Conservation (phyloP, 345 rosid species). For the Salix udensis region DNA sequence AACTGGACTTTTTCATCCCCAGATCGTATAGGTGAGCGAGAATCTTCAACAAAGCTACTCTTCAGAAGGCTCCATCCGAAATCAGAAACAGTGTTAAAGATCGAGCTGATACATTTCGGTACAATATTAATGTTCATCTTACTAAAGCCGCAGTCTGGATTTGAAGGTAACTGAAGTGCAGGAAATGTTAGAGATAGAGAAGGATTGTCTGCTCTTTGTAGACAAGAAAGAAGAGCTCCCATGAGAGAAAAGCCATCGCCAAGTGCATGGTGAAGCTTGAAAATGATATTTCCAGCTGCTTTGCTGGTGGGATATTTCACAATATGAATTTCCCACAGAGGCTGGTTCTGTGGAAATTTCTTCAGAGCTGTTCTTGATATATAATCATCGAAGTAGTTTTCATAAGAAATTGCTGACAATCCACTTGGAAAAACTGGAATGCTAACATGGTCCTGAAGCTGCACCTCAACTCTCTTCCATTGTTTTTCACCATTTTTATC, state of each 20-base stretch:
- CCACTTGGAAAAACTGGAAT: slow-evolving; percentile 30
- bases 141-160: not conserved
- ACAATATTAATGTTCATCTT: not conserved
- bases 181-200: slow-evolving; percentile 44
- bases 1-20: slow-evolving; percentile 33
- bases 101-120: slow-evolving; percentile 7
- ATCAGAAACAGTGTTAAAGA: slow-evolving; percentile 28
- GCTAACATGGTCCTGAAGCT: slow-evolving; percentile 32
- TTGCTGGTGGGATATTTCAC: slow-evolving; percentile 39
- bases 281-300: slow-evolving; percentile 32
- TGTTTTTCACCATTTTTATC: slow-evolving; percentile 27
- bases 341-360: slow-evolving; percentile 36
- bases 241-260: slow-evolving; percentile 56
- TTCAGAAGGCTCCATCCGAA: slow-evolving; percentile 40
- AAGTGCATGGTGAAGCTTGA: slow-evolving; percentile 67
- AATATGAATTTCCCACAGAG: slow-evolving; percentile 54
- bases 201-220: slow-evolving; percentile 47
- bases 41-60: slow-evolving; percentile 41
- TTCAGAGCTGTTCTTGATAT: slow-evolving; percentile 28
- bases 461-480: slow-evolving; percentile 42
- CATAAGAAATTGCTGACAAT: slow-evolving; percentile 31
- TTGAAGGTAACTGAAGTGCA: not conserved
- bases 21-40: slow-evolving; percentile 29
- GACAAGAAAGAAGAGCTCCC: slow-evolving; percentile 54
- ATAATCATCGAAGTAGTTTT: slow-evolving; percentile 27